Conservation (phyloP, 305 asterid genomes). For the Plantago rigida region DNA sequence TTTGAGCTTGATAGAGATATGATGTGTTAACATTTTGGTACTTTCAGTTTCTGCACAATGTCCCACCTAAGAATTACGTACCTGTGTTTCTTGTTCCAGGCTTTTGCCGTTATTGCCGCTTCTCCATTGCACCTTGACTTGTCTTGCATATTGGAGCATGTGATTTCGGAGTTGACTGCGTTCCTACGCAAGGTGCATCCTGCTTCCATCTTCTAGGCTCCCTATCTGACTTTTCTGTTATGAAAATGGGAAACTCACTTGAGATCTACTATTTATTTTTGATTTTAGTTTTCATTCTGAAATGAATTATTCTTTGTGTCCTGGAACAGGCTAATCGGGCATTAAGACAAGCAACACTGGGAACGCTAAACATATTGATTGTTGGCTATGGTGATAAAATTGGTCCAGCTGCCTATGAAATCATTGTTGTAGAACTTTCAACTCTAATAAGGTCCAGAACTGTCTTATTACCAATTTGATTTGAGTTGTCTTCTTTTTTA, state of each 20-base stretch:
- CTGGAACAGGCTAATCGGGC: conserved; percentile 81
- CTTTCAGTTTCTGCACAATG: conserved; percentile 3
- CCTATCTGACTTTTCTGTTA: conserved; percentile 10
- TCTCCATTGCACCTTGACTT: conserved; percentile 89
- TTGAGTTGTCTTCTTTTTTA: conserved; percentile 5
- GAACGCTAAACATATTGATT: conserved; percentile 80
- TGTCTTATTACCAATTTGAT: conserved; percentile 6
- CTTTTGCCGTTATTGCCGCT: conserved; percentile 90
- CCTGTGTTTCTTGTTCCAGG: conserved; percentile 46
- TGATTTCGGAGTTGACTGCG: conserved; percentile 85
- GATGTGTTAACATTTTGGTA: background rate
- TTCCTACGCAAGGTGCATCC: conserved; percentile 77
- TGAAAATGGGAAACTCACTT: background rate
- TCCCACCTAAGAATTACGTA: conserved; percentile 10
- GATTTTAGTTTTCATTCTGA: no score
- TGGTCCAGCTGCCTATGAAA: conserved; percentile 84
- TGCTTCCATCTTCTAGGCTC: conserved; percentile 20
- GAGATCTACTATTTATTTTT: no score
- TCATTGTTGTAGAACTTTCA: conserved; percentile 87
- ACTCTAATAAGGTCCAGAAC: conserved; percentile 70
- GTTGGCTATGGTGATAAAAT: conserved; percentile 92
- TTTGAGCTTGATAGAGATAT: background rate
- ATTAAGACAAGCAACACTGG: conserved; percentile 86
- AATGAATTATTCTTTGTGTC: background rate
- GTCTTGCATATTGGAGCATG: conserved; percentile 80